A percentile compares a stretch with the other conserved stretches of the same genome.
Conservation (phyloP, 306 rosid species). For the Castanea sativa region DNA sequence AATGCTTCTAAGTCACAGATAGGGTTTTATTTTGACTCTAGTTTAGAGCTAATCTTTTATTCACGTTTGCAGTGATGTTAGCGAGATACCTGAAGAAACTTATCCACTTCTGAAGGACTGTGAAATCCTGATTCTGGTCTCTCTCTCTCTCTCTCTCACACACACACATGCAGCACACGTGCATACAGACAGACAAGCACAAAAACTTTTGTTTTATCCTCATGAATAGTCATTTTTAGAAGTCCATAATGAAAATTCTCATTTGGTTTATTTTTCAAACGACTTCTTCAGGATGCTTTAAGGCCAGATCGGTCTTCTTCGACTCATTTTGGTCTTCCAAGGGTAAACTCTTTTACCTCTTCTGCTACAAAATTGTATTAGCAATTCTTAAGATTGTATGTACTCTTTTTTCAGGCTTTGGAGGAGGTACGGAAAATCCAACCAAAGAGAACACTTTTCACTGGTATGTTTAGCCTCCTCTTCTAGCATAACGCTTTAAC, state of each 20-base stretch:
- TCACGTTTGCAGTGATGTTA: constrained; percentile 65
- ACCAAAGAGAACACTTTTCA: constrained; percentile 87
- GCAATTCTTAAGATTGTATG: constrained; percentile 7
- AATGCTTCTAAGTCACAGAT: constrained; percentile 29
- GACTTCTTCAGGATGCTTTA: constrained; percentile 68
- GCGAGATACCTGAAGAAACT: constrained; percentile 93
- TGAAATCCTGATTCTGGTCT: constrained; percentile 81
- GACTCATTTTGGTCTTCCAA: constrained; percentile 94
- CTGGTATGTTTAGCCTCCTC: constrained; percentile 51
- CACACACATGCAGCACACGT: background rate
- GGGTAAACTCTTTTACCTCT: constrained; percentile 45
- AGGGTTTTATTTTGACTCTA: background rate
- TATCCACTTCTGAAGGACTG: constrained; percentile 77
- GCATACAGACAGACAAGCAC: background rate
- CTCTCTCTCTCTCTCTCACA: background rate
- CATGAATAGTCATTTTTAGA: background rate
- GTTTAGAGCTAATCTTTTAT: constrained; percentile 25
- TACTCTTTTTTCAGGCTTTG: constrained; percentile 56
- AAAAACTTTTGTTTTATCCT: background rate
- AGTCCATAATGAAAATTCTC: constrained; percentile 1
- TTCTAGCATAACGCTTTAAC: constrained; percentile 9
- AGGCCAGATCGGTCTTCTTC: constrained; percentile 83
- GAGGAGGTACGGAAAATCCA: constrained; percentile 88
- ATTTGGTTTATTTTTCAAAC: constrained; percentile 17
- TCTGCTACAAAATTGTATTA: background rate